These are phyloP conservation scores for Globisporangium spiculum DNA, from an alignment of 352 stramenopile genomes.

Conservation along the genomic window DNA sequence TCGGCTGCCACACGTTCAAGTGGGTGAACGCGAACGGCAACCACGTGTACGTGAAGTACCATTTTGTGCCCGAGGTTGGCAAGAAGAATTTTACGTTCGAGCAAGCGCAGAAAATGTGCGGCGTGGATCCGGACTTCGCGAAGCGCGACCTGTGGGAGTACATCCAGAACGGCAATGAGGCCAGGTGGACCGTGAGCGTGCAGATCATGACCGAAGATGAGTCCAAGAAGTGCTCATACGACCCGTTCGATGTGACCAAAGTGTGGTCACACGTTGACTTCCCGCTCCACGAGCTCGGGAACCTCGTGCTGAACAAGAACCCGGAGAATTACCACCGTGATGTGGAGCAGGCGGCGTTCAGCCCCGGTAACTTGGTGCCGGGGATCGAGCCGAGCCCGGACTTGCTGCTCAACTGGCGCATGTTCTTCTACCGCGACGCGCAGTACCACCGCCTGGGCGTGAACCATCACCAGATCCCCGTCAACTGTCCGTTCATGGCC, in stretches of 20 bases:
- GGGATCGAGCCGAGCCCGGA: conserved; percentile 83
- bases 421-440: conserved; percentile 90
- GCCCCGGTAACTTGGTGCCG: conserved; percentile 85
- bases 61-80: conserved; percentile 90
- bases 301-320: conserved; percentile 89
- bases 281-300: conserved; percentile 84
- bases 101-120: conserved; percentile 61
- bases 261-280: conserved; percentile 87
- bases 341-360: conserved; percentile 91
- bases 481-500: conserved; percentile 74
- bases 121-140: conserved; percentile 84
- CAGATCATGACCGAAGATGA: conserved; percentile 89
- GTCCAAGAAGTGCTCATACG: conserved; percentile 55
- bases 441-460: conserved; percentile 81
- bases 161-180: conserved; percentile 77
- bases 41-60: conserved; percentile 90
- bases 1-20: conserved; percentile 91
- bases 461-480: conserved; percentile 88
- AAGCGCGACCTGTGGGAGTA: conserved; percentile 90
- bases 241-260: conserved; percentile 93
- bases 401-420: conserved; percentile 86
- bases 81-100: conserved; percentile 84
- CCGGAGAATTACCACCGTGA: conserved; percentile 92
- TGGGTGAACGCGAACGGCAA: conserved; percentile 80
- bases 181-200: conserved; percentile 88